Evolutionary conservation across 805 yeast species (phyloP), one percentile per base, ranked within the genome.

Genomic region (Millerozyma acaciae): DNA sequence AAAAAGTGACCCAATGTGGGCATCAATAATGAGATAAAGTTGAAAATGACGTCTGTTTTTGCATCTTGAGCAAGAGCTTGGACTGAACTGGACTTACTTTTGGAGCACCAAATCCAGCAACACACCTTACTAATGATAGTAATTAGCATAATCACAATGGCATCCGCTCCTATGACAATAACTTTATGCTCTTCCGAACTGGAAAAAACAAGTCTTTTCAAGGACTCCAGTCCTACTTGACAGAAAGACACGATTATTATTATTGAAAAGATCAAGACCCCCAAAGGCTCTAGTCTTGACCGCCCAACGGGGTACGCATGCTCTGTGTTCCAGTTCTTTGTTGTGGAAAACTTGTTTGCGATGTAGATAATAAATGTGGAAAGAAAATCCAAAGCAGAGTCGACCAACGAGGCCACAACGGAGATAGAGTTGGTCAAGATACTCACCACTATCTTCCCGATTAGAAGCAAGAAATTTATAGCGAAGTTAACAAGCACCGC

Each of bases 41-140:
- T 84, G 65, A 84, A 84, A 3, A 83, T 70, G 20, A 84, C 73
- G 54, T 84, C 94, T 1, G 89, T 84, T 56, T 71, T 66, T 0
- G 93, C 93, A 57, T 84, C 94, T 54, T 83, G 90, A 2, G 89
- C 85, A 35, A 84, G 61, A 0, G 94, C 94, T 48, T 78, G 82
- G 2, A 84, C 80, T 0, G 88, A 77, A 12, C 81, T 73, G 10
- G 86, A 79, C 12, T 68, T 59, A 39, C 81, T 70, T 9, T 64
- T 57, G 24, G 71, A 60, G 50, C 90, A 84, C 76, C 84, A 75
- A 8, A 73, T 18, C 68, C 75, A 84, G 45, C 87, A 78, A 1
- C 64, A 68, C 5, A 78, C 44, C 48, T 84, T 84, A 18, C 74
- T 64, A 4, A 73, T 47, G 13, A 84, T 77, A 0, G 94, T 84